Evolutionary conservation across 192 early-diverging fungal genomes (phyloP), one percentile per base, ranked within the genome.

Genomic region (Mortierella hygrophila): DNA sequence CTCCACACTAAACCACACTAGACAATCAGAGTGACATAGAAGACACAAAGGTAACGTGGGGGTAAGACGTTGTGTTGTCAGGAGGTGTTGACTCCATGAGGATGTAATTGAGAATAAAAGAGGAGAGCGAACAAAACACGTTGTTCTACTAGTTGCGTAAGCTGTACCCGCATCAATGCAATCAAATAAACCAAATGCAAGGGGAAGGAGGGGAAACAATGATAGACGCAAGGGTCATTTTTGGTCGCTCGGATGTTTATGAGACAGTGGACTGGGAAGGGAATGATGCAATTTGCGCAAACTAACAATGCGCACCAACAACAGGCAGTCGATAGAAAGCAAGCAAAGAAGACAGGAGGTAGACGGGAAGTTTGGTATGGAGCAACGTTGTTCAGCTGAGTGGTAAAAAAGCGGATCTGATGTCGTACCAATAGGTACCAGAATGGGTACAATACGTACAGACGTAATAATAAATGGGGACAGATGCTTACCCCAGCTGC

Each of bases 221-320:
- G 29, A 26, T 26, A 18, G 55, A 26, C 11, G 29, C 29, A 32
- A 65, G 26, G 60, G 60, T 35, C 26, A 0, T 32, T 63, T 65
- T 57, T 26, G 0, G 23, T 57, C 10, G 55, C 2, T 65, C 60
- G 60, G 60, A 29, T 65, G 60, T 32, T 65, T 65, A 32, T 52
- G 49, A 52, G 18, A 52, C 4, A 40, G 3, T 3, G 38, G 4
- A 3, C 38, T 55, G 20, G 18, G 20, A 21, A 20, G 21, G 20
- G 16, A 13, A 65, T 65, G 60, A 65, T 65, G 29, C 60, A 65
- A 65, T 65, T 65, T 65, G 60, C 55, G n/a, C 55, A 57, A 57
- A 57, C 9, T 10, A 26, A 26, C n/a, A 26, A 57, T 2, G 18
- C 18, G 49, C 18, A 21, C 49, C 13, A 63, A 29, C 8, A 63